Evolutionary conservation across 2,329 filamentous ascomycete genomes (phyloP), one percentile per base, ranked within the genome.

Genomic region (Chaetomiaceae sp.): DNA sequence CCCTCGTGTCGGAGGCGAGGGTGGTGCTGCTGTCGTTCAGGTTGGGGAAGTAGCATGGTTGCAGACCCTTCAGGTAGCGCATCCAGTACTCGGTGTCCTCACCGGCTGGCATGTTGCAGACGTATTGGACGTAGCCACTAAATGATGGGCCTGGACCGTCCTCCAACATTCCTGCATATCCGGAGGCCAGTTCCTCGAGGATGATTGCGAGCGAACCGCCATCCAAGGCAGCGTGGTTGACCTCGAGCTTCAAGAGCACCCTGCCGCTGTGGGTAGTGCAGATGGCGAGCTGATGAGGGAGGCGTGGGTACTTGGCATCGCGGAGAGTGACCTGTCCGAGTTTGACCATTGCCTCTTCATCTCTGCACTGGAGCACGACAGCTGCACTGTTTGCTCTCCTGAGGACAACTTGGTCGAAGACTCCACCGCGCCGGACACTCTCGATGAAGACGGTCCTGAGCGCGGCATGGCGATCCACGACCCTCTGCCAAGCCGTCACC

Each of bases 191-290:
- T 42, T 64, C 63, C 6, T 55, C 39, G 23, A 64, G 49, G 23
- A 64, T 53, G 31, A 64, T 53, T 3, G 57, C 55, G 7, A 63
- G 59, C 3, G 63, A 64, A 19, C 56, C 59, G 19, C 61, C 63
- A 29, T 64, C 61, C 19, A 62, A 49, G 19, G 58, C 57, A 7
- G 61, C 61, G 45, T 64, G 61, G 31, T 63, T 63, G 43, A 60
- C 49, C 11, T 62, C 57, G 7, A 64, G 48, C 23, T 61, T 61
- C 43, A 62, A 47, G 17, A 59, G 47, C 3, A 62, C 34, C 19
- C 29, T 45, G 1, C 59, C 61, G 11, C 45, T 50, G 20, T 48
- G 11, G 6, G 55, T 58, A 4, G 53, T 51, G 54, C 57, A 59
- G 29, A 64, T 47, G 3, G 57, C 38, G 34, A 63, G 49, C 40